Evolutionary conservation across 179 eudicot species (phyloP), one percentile per base, ranked within the genome.

Genomic region (Gypsophila paniculata): DNA sequence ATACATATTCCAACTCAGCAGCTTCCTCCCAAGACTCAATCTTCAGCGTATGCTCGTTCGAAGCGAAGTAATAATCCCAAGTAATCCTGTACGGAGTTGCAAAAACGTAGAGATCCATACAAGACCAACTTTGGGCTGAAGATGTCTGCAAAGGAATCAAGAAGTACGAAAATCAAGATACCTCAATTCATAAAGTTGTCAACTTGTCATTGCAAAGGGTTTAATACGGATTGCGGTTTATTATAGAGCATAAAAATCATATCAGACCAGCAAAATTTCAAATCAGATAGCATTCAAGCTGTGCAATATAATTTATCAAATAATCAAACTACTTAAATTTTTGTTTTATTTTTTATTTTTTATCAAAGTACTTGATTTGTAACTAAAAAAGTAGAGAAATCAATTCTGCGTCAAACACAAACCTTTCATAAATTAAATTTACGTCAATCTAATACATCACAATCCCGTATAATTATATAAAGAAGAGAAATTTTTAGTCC

Each of bases 91-190:
- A 94, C 6, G 97, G 99, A 68, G 99, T 94, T 42, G 96, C 99
- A 78, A 90, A 94, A 49, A 94, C 99, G 75, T 94, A 94, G 8
- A 94, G 88, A 85, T 94, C 97, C 97, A 94, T 88, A 77, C 97
- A 91, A 17, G 97, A 82, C 94, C 92, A 94, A 82, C 96, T 91
- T 71, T 91, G 99, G 29, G 97, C 96, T 69, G 85, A 82, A 69
- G 87, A 79, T 9, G 96, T 94, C 97, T 94, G 91, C 61, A 74
- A 72, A 57, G 61, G 39, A 74, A 70, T n/a, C 67, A 74, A 68
- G 65, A 25, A 51, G 13, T 57, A 78, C 32, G 42, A 61, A 70
- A 5, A 53, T 71, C 38, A 64, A 46, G n/a, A 26, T 38, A 52
- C n/a, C n/a, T n/a, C n/a, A n/a, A n/a, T n/a, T n/a, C n/a, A n/a